Evolutionary conservation across 2,329 filamentous ascomycete species (phyloP).

Genomic region (Fonsecaea monophora): DNA sequence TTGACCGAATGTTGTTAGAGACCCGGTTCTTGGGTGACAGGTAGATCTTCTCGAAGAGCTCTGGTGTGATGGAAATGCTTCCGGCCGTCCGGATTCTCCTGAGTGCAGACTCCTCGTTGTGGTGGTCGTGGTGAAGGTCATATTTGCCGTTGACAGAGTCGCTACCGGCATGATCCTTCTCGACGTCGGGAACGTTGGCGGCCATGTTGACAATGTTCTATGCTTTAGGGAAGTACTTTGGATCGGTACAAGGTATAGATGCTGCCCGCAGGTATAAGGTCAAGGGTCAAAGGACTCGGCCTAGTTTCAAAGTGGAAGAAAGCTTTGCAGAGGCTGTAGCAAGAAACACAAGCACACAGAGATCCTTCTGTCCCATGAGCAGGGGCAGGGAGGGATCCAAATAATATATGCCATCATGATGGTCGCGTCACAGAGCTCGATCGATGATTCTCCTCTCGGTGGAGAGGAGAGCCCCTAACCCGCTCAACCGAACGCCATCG

Average conservation of each 20-base stretch:
- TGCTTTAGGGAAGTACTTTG: slow-evolving; percentile 5
- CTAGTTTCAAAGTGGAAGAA: slow-evolving; percentile 13
- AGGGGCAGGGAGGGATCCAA: slow-evolving; percentile 16
- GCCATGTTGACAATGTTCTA: slow-evolving; percentile 20
- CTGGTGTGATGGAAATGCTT: slow-evolving; percentile 49
- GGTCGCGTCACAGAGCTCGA: slow-evolving; percentile 29
- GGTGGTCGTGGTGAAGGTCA: slow-evolving; percentile 40
- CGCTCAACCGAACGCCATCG: slow-evolving; percentile 33
- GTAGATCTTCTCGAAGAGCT: slow-evolving; percentile 48
- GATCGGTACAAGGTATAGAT: slow-evolving; percentile 7
- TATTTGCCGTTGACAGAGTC: slow-evolving; percentile 40
- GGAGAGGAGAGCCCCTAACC: slow-evolving; percentile 37
- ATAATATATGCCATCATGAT: slow-evolving; percentile 28
- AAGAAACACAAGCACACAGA: slow-evolving; percentile 25
- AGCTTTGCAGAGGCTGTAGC: slow-evolving; percentile 6
- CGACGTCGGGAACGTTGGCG: slow-evolving; percentile 36
- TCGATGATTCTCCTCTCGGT: slow-evolving; percentile 38
- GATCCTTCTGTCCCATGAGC: background rate
- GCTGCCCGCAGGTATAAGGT: background rate
- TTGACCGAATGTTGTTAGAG: slow-evolving; percentile 43
- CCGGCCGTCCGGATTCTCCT: slow-evolving; percentile 59
- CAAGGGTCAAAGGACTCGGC: slow-evolving; percentile 5
- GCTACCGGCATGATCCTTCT: slow-evolving; percentile 40
- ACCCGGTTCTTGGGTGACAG: slow-evolving; percentile 46
- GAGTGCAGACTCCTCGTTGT: slow-evolving; percentile 46